These are phyloP conservation scores for Acanthamoeba royreba DNA, from an alignment of 208 protist species.

Conservation along the genomic window DNA sequence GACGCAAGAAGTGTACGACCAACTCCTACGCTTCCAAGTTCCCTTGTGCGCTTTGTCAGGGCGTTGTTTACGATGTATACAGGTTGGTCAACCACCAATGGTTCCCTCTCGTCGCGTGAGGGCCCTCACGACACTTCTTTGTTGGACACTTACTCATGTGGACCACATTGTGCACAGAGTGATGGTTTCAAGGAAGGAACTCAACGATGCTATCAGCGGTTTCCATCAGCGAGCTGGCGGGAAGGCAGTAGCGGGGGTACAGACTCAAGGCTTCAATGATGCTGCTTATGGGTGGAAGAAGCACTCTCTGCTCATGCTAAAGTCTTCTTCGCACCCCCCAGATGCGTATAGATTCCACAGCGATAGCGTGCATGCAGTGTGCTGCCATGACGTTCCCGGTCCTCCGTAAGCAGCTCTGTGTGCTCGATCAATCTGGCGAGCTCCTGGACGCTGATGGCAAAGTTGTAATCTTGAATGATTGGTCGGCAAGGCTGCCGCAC, in stretches of 20 bases:
- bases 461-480: background rate
- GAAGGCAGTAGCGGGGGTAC: background rate
- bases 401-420: background rate
- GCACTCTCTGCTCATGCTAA: too few species aligned
- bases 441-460: background rate
- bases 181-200: background rate
- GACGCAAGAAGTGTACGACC: background rate
- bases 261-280: too few species aligned
- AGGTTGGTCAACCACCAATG: too few species aligned
- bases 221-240: background rate
- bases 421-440: background rate
- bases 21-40: background rate
- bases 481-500: background rate
- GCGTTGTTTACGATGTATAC: background rate
- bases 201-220: background rate
- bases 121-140: background rate
- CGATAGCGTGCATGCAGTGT: background rate
- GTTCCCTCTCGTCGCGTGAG: background rate
- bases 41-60: background rate
- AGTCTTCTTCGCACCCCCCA: background rate
- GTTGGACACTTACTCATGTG: background rate
- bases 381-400: background rate
- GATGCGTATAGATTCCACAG: background rate
- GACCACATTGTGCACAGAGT: background rate
- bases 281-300: too few species aligned